phyloP scores from a whole-genome alignment of 805 yeast genomes.

The Lachancea fermentati region DNA sequence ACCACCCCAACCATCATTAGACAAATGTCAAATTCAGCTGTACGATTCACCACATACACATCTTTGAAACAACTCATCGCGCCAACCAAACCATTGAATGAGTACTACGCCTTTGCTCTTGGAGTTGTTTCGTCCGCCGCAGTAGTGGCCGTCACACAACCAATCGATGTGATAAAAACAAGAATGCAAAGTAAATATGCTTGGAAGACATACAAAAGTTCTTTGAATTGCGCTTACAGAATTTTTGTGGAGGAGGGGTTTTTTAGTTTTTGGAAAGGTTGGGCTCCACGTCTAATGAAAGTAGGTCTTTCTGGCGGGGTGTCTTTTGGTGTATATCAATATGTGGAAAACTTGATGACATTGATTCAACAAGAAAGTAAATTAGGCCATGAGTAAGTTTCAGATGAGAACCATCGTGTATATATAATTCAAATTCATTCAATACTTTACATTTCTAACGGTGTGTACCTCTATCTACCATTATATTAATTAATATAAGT shows the following conservation, averaged over 20 bases:
- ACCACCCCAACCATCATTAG: constrained; percentile 74
- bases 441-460: neutral
- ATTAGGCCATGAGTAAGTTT: constrained; percentile 6
- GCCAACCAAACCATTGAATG: constrained; percentile 35
- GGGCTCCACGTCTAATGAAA: constrained; percentile 63
- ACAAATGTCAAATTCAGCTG: constrained; percentile 73
- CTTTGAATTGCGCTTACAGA: constrained; percentile 49
- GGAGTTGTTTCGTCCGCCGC: constrained; percentile 66
- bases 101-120: constrained; percentile 33
- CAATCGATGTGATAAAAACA: constrained; percentile 81
- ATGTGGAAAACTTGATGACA: constrained; percentile 39
- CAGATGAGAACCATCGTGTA: neutral
- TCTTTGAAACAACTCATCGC: constrained; percentile 64
- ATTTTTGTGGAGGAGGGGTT: constrained; percentile 43
- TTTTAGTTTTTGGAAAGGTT: constrained; percentile 49
- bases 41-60: constrained; percentile 79
- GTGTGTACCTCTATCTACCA: neutral
- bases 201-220: constrained; percentile 50
- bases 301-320: constrained; percentile 69
- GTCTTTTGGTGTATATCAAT: constrained; percentile 57
- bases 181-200: constrained; percentile 77
- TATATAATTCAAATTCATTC: neutral
- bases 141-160: constrained; percentile 78
- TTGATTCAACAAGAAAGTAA: constrained; percentile 18
- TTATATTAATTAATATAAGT: constrained; percentile 21